Evolutionary conservation across 176 grass and related monocot genomes (phyloP), one percentile per base, ranked within the genome.

Genomic region (Oryza meridionalis): DNA sequence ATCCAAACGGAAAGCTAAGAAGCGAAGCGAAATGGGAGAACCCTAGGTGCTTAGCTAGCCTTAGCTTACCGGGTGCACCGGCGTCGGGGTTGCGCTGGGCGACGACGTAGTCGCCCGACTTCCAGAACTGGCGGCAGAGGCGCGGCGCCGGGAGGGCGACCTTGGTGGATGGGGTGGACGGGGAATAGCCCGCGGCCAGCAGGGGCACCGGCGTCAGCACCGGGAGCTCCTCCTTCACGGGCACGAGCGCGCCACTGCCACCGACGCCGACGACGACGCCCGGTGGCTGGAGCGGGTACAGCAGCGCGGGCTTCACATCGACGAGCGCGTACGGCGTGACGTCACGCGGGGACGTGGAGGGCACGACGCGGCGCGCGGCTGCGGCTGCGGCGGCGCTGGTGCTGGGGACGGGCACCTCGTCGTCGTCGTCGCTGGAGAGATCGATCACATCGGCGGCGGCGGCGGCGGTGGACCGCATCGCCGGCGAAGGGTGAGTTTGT

Each of bases 111-210:
- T 98, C 93, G 9, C 96, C 96, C 40, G 96, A 98, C 84, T 94
- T 98, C 96, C 93, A 98, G 79, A 98, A 98, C 81, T 96, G 93
- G 79, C 89, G 91, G 77, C 89, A 84, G 73, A 96, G 81, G 69
- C 73, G 89, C 69, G 74, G 78, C 70, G 80, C 59, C 32, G 76
- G 94, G 62, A 77, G 84, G 15, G 70, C 76, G 19, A n/a, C 55
- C 50, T 15, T n/a, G 53, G 53, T 72, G 61, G 79, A 47, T 29
- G 76, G 8, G 53, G 53, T 72, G 61, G 82, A 65, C 44, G 79
- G 73, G 32, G 75, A 25, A 21, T 78, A 78, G 82, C 46, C 26
- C 79, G 67, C 81, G 24, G 67, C 76, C 7, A 83, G 75, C 66
- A 82, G 51, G 88, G 31, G 75, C 55, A 72, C 47, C 9, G 66